A percentile compares a stretch with the other conserved stretches of the same genome.
Conservation (phyloP, 2,329 filamentous ascomycete species). For the Fusarium compactum region DNA sequence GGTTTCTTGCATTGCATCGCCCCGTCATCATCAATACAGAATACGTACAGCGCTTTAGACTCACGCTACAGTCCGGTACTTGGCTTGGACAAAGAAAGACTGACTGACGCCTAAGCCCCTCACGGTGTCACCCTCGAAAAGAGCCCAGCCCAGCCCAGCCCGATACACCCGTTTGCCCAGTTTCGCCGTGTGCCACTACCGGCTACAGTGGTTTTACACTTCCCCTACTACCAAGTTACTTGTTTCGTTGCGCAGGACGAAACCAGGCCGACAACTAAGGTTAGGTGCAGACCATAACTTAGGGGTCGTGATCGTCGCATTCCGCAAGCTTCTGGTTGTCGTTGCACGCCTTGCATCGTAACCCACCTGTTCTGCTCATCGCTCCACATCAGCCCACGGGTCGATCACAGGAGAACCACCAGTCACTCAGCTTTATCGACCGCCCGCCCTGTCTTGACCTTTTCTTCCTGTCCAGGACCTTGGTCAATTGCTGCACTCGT, state of each 20-base stretch:
- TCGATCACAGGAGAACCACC: slow-evolving; percentile 44
- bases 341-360: slow-evolving; percentile 29
- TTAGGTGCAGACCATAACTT: slow-evolving; percentile 40
- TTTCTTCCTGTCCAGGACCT: slow-evolving; percentile 36
- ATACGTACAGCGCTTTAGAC: slow-evolving; percentile 12
- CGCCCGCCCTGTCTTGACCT: slow-evolving; percentile 40
- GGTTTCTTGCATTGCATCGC: slow-evolving; percentile 33
- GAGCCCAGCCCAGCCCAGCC: slow-evolving; percentile 14
- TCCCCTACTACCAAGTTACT: slow-evolving; percentile 40
- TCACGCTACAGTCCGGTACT: slow-evolving; percentile 8
- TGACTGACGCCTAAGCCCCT: slow-evolving; percentile 43
- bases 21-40: slow-evolving; percentile 30
- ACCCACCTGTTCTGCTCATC: slow-evolving; percentile 42
- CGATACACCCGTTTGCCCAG: slow-evolving; percentile 29
- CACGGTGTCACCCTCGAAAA: slow-evolving; percentile 36
- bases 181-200: slow-evolving; percentile 26
- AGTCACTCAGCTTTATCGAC: slow-evolving; percentile 39
- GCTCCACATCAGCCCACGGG: slow-evolving; percentile 49
- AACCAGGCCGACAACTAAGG: slow-evolving; percentile 17
- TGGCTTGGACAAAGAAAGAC: slow-evolving; percentile 14
- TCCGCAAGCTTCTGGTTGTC: slow-evolving; percentile 35
- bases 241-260: slow-evolving; percentile 27
- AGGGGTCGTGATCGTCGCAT: slow-evolving; percentile 44
- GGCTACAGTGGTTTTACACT: slow-evolving; percentile 1
- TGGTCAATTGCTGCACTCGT: slow-evolving; percentile 37